Evolutionary conservation across 1,284 basidiomycete species (phyloP).

Genomic region (Papiliotrema terrestris): DNA sequence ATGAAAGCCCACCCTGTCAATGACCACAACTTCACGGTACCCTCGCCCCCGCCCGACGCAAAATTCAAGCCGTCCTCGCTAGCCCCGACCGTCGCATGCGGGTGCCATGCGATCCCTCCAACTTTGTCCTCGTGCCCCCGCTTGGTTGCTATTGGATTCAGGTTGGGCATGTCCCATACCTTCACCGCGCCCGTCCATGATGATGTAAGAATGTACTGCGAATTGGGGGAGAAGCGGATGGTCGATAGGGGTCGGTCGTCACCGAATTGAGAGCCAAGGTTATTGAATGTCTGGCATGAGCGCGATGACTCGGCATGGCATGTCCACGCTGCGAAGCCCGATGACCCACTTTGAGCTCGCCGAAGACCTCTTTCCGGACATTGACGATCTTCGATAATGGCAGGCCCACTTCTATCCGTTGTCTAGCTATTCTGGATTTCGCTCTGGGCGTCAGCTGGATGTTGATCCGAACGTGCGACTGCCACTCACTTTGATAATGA

Average conservation of each 20-base stretch:
- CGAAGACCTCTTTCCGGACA: slow-evolving; percentile 81
- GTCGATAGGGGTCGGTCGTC: slow-evolving; percentile 91
- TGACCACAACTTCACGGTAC: slow-evolving; percentile 83
- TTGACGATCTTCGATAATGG: slow-evolving; percentile 90
- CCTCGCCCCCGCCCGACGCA: slow-evolving; percentile 86
- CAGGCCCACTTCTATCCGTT: slow-evolving; percentile 79
- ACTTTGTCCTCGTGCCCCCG: slow-evolving; percentile 85
- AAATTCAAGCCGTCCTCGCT: slow-evolving; percentile 70
- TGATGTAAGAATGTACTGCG: slow-evolving; percentile 79
- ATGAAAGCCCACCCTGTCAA: slow-evolving; percentile 61
- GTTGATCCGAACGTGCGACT: slow-evolving; percentile 49
- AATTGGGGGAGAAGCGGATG: slow-evolving; percentile 92
- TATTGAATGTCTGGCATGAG: slow-evolving; percentile 67
- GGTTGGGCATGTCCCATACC: slow-evolving; percentile 89
- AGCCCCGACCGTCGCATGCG: slow-evolving; percentile 80
- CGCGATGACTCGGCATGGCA: too few species aligned
- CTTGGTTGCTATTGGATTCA: slow-evolving; percentile 68
- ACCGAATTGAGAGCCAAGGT: slow-evolving; percentile 94
- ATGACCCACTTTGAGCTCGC: slow-evolving; percentile 77
- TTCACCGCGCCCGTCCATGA: slow-evolving; percentile 95
- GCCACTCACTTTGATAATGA: slow-evolving; percentile 81
- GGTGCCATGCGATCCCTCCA: slow-evolving; percentile 97
- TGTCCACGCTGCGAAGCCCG: too few species aligned
- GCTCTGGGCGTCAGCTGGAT: slow-evolving; percentile 79
- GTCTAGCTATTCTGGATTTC: slow-evolving; percentile 82